Conservation (phyloP, 306 rosid species). For the Corylus americana region DNA sequence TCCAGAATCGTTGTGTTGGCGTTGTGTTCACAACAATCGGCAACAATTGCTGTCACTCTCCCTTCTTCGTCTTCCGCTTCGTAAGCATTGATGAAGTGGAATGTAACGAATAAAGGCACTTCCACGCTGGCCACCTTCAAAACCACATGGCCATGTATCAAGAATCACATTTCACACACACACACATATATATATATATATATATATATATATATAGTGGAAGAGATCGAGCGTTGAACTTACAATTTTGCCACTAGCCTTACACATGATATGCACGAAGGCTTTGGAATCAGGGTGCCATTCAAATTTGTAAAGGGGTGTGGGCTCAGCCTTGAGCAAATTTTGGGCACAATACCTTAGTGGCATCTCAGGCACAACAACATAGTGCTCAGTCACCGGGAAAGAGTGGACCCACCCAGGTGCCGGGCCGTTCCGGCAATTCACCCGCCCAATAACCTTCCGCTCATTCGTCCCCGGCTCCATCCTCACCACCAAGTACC, state of each 20-base stretch:
- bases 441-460: conserved; percentile 69
- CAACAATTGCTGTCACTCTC: conserved; percentile 63
- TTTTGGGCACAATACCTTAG: conserved; percentile 80
- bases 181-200: not conserved
- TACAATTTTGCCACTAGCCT: conserved; percentile 74
- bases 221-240: conserved; percentile 12
- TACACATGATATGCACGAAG: conserved; percentile 82
- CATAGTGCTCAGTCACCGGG: conserved; percentile 74
- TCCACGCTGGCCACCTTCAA: conserved; percentile 81
- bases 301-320: conserved; percentile 82
- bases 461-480: conserved; percentile 73
- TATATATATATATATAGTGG: not conserved
- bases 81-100: conserved; percentile 92
- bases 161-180: not conserved
- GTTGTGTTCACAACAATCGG: conserved; percentile 86
- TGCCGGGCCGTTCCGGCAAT: conserved; percentile 64
- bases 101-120: conserved; percentile 79
- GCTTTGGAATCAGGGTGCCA: conserved; percentile 87
- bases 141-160: not conserved
- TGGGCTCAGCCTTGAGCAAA: conserved; percentile 82
- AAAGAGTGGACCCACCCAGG: conserved; percentile 97
- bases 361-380: conserved; percentile 84
- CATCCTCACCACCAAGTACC: conserved; percentile 79
- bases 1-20: conserved; percentile 67
- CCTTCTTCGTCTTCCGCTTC: conserved; percentile 87